phyloP scores from a whole-genome alignment of 768 basidiomycete species.

The Lactarius trivialis region DNA sequence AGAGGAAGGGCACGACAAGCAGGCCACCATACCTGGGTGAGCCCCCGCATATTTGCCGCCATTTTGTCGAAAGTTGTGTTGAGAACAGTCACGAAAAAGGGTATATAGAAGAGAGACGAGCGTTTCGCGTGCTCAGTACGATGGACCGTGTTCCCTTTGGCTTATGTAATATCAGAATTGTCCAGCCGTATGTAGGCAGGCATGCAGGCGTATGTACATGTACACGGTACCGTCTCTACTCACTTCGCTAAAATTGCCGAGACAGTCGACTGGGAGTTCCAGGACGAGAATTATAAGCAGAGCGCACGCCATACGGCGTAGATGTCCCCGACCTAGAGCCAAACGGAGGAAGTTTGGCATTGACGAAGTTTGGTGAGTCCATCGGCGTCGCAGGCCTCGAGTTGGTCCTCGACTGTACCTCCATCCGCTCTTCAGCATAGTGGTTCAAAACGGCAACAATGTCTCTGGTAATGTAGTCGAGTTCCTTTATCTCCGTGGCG shows the following conservation, averaged over 20 bases:
- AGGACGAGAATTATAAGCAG: constrained; percentile 50
- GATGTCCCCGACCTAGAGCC: constrained; percentile 53
- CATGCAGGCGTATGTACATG: not conserved
- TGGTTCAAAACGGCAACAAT: constrained; percentile 68
- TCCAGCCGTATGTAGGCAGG: not conserved
- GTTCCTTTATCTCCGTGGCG: constrained; percentile 61
- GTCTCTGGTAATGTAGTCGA: constrained; percentile 67
- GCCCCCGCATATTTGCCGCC: constrained; percentile 87
- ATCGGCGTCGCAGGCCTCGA: constrained; percentile 65
- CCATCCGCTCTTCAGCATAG: constrained; percentile 59
- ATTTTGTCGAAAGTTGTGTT: constrained; percentile 35
- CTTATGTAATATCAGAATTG: not conserved
- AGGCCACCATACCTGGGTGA: constrained; percentile 70
- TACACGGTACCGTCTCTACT: not conserved
- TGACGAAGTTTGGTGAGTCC: constrained; percentile 42
- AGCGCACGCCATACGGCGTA: constrained; percentile 41
- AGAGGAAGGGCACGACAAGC: not conserved
- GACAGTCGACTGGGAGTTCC: constrained; percentile 55
- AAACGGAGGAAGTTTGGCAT: constrained; percentile 32
- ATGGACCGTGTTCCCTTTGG: not conserved
- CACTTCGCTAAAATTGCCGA: constrained; percentile 31
- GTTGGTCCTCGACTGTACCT: constrained; percentile 49
- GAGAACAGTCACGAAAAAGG: not conserved
- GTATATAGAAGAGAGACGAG: not conserved
- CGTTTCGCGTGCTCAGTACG: not conserved